Percentiles rank a stretch among this genome's conserved stretches.
Evolutionary conservation across 495 filamentous ascomycete genomes (phyloP).

Genomic region (Rusavskia elegans): DNA sequence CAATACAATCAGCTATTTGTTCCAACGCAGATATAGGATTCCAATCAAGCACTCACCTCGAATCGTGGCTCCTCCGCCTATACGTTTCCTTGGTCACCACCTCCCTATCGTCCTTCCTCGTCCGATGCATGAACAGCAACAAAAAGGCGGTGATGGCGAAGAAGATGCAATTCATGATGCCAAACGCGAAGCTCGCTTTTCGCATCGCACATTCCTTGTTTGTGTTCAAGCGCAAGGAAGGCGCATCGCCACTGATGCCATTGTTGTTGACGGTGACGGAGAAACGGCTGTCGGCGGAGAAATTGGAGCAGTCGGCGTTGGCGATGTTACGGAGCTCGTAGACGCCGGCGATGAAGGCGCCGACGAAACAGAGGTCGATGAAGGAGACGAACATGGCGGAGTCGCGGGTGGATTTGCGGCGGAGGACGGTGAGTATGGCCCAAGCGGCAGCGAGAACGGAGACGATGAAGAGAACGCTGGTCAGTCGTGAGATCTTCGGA

Average conservation of each 20-base stretch:
- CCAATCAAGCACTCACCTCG: conserved; percentile 5
- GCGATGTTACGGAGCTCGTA: conserved; percentile 60
- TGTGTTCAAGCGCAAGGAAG: conserved; percentile 24
- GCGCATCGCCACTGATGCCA: conserved; percentile 30
- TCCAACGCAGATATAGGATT: background rate
- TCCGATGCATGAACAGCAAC: conserved; percentile 41
- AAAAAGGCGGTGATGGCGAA: conserved; percentile 58
- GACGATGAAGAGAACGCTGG: conserved; percentile 68
- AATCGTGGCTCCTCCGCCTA: conserved; percentile 27
- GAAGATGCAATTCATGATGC: conserved; percentile 73
- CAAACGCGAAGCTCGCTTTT: conserved; percentile 73
- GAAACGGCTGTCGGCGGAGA: conserved; percentile 27
- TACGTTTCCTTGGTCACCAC: conserved; percentile 28
- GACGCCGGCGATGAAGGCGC: conserved; percentile 73
- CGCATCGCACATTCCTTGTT: conserved; percentile 78
- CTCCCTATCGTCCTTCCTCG: conserved; percentile 14
- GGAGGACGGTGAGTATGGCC: conserved; percentile 66
- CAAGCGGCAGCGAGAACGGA: conserved; percentile 65
- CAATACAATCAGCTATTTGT: background rate
- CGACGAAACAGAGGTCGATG: conserved; percentile 69
- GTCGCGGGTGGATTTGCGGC: conserved; percentile 52
- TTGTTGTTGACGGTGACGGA: conserved; percentile 46
- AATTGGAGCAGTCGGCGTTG: conserved; percentile 44
- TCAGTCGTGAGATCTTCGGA: background rate
- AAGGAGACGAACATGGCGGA: conserved; percentile 64